Conservation (phyloP, 2,329 filamentous ascomycete genomes). For the Xylaria arbuscula region DNA sequence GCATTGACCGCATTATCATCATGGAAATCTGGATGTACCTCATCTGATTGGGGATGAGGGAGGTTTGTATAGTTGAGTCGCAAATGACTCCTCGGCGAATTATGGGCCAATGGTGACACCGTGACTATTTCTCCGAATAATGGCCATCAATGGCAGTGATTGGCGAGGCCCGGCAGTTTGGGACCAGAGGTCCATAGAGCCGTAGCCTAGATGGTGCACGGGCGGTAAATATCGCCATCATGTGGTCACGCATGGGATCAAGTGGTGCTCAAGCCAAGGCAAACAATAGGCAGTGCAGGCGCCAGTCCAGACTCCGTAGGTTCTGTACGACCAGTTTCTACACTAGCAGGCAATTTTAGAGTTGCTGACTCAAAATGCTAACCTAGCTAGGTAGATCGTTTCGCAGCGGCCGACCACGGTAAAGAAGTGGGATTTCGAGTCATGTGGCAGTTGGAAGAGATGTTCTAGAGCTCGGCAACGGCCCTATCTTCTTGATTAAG, state of each 20-base stretch:
- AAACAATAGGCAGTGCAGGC: constrained; percentile 18
- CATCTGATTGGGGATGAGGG: background rate
- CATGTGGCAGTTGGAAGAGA: background rate
- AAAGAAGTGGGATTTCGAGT: background rate
- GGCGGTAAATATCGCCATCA: constrained; percentile 6
- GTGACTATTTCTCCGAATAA: constrained; percentile 2
- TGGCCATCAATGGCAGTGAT: background rate
- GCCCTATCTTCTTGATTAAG: background rate
- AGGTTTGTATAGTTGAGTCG: background rate
- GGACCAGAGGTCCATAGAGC: background rate
- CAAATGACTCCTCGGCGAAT: constrained; percentile 13
- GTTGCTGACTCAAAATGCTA: background rate
- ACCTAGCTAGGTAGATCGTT: background rate
- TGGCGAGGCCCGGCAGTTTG: constrained; percentile 3
- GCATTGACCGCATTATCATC: background rate
- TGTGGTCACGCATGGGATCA: background rate
- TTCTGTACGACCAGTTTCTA: background rate
- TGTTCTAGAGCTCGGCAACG: background rate
- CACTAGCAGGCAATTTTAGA: background rate
- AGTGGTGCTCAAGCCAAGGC: background rate
- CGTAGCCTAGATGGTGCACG: constrained; percentile 2
- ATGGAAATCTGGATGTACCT: background rate
- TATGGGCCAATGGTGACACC: background rate
- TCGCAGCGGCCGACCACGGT: background rate
- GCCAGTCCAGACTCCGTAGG: background rate